Percentiles rank a stretch among this genome's conserved stretches.
phyloP scores from a whole-genome alignment of 2,329 filamentous ascomycete species.

The Ilyonectria destructans region DNA sequence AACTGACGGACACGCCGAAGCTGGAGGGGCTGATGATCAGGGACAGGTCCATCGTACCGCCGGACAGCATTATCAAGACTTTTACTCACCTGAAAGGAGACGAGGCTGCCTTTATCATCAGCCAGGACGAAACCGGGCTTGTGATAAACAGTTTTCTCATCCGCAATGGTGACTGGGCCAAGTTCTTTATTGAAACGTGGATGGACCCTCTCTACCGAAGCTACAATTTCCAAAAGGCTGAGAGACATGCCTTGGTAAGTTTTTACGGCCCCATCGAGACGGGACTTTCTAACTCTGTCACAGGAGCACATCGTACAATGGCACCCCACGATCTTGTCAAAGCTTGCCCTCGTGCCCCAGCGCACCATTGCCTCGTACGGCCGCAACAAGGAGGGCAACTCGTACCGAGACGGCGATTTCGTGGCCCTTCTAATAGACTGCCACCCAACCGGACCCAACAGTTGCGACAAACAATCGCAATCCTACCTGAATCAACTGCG shows the following conservation, averaged over 20 bases:
- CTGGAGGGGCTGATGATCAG: slow-evolving; percentile 88
- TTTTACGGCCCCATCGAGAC: background rate
- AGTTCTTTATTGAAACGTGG: slow-evolving; percentile 95
- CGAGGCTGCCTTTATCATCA: slow-evolving; percentile 85
- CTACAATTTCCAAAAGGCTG: slow-evolving; percentile 97
- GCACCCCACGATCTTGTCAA: slow-evolving; percentile 96
- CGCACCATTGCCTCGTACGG: slow-evolving; percentile 86
- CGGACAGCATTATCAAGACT: slow-evolving; percentile 97
- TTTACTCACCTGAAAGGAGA: slow-evolving; percentile 85
- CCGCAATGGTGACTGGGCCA: slow-evolving; percentile 89
- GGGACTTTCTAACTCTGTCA: slow-evolving; percentile 47
- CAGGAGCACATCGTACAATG: slow-evolving; percentile 93
- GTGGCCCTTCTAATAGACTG: slow-evolving; percentile 86
- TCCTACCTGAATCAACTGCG: slow-evolving; percentile 66
- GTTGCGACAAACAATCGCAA: slow-evolving; percentile 81
- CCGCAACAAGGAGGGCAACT: slow-evolving; percentile 67
- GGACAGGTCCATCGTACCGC: slow-evolving; percentile 90
- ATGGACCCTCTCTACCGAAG: slow-evolving; percentile 93
- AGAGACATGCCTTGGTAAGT: slow-evolving; percentile 89
- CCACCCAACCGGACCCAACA: slow-evolving; percentile 68
- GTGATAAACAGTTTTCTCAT: slow-evolving; percentile 85
- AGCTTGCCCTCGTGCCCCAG: slow-evolving; percentile 91
- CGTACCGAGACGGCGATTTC: slow-evolving; percentile 89
- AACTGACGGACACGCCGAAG: slow-evolving; percentile 77
- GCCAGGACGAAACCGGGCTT: slow-evolving; percentile 88